Evolutionary conservation across 2,329 filamentous ascomycete species (phyloP), one percentile per base, ranked within the genome.

Genomic region (Neocatenulostroma microsporum): DNA sequence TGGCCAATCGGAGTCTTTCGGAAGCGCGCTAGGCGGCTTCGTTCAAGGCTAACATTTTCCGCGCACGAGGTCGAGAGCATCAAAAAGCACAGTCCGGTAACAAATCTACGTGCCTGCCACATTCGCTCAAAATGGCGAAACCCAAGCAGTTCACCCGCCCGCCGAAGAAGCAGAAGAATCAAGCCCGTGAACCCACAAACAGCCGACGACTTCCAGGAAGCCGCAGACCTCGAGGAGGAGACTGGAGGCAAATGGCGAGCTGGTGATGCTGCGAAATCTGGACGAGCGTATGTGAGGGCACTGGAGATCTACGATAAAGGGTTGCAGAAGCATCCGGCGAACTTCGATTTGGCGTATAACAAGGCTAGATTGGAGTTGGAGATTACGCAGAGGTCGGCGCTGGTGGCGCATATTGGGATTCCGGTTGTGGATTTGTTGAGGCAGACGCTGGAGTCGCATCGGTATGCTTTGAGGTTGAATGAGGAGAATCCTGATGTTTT

Each of bases 281-380:
- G 70, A 45, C 66, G 76, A 30, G 76, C 76, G 47, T 78, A 75
- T 53, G 68, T 76, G 45, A 67, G 78, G 42, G 81, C 82, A 10
- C 71, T 84, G 35, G 72, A 81, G 34, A 68, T 70, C 29, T 86
- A 85, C 52, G 72, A 77, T 44, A 69, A 74, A 36, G 82, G 78
- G 10, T 54, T 85, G 21, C 62, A 63, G 32, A 74, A 67, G 41
- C 78, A 76, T 53, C 77, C 80, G 2, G 53, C 56, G 8, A 77
- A 70, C 14, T 80, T 84, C 58, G 82, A 85, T 59, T 66, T 85
- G 23, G 80, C 80, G 9, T 85, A 85, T 57, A 85, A 85, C 58
- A 84, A 82, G 74, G 80, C 81, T 18, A 71, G 79, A 44, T 68
- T 84, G 21, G 73, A 84, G 56, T 78, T 82, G 52, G 77, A 82